These are phyloP conservation scores for Haplographium delicatum DNA, from an alignment of 495 filamentous ascomycete genomes.

Conservation along the genomic window DNA sequence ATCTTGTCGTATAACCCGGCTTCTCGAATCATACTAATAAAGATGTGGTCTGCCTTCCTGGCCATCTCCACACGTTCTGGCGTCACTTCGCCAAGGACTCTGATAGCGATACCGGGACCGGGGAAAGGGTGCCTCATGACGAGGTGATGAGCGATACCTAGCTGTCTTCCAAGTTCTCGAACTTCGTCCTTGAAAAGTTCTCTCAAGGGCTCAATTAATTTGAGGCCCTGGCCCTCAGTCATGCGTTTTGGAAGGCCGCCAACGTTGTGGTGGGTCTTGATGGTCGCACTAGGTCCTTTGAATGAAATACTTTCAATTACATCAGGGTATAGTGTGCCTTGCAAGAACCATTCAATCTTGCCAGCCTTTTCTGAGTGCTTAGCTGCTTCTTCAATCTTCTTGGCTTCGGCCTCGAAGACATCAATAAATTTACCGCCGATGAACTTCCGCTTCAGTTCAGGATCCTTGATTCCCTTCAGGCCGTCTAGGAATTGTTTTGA, in stretches of 20 bases:
- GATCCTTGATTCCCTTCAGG: slow-evolving; percentile 65
- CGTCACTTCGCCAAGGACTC: slow-evolving; percentile 85
- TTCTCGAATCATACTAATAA: slow-evolving; percentile 78
- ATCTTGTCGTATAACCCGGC: slow-evolving; percentile 82
- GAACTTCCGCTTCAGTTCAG: slow-evolving; percentile 90
- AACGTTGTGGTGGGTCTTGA: slow-evolving; percentile 83
- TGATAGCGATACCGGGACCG: slow-evolving; percentile 80
- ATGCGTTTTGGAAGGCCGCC: slow-evolving; percentile 59
- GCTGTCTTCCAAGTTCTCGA: slow-evolving; percentile 66
- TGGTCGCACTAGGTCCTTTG: slow-evolving; percentile 75
- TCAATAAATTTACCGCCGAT: slow-evolving; percentile 82
- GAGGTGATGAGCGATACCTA: slow-evolving; percentile 71
- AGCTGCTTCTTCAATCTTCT: slow-evolving; percentile 65
- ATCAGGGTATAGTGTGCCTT: slow-evolving; percentile 79
- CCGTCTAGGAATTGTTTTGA: slow-evolving; percentile 64
- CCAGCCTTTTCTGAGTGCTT: slow-evolving; percentile 55
- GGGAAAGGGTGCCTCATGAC: slow-evolving; percentile 85
- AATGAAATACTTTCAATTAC: slow-evolving; percentile 79
- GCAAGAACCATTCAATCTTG: slow-evolving; percentile 76
- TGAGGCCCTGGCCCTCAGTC: slow-evolving; percentile 53
- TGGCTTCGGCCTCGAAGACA: slow-evolving; percentile 76
- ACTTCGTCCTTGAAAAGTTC: slow-evolving; percentile 82
- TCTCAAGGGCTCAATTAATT: slow-evolving; percentile 67
- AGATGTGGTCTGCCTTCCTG: slow-evolving; percentile 79
- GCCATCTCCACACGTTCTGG: slow-evolving; percentile 73